Conservation (phyloP, 1,139 yeast genomes). For the Schizosaccharomyces versatilis region DNA sequence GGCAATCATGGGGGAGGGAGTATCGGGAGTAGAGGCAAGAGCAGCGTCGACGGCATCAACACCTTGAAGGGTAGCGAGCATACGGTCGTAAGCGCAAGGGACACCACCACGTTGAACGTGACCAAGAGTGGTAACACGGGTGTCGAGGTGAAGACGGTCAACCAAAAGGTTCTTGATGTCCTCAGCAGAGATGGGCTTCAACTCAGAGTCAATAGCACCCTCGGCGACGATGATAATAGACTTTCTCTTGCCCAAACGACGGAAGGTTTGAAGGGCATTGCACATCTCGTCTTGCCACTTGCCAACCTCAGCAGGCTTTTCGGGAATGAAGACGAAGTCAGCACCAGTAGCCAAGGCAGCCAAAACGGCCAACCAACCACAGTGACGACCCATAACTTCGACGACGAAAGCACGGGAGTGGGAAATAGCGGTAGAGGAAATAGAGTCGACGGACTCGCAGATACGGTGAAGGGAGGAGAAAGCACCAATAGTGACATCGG, state of each 20-base stretch:
- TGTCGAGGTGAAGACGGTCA: conserved; percentile 56
- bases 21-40: conserved; percentile 63
- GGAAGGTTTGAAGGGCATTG: conserved; percentile 31
- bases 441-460: conserved; percentile 80
- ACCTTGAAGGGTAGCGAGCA: conserved; percentile 85
- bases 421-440: conserved; percentile 90
- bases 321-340: conserved; percentile 83
- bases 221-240: conserved; percentile 92
- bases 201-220: conserved; percentile 75
- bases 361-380: conserved; percentile 96
- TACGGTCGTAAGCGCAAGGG: conserved; percentile 82
- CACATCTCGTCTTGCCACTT: conserved; percentile 50
- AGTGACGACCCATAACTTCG: conserved; percentile 97
- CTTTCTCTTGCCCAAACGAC: conserved; percentile 73
- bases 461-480: conserved; percentile 83
- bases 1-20: conserved; percentile 91
- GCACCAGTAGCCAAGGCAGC: conserved; percentile 93
- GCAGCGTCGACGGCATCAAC: conserved; percentile 93
- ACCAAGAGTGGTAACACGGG: conserved; percentile 84
- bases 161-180: conserved; percentile 64
- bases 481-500: conserved; percentile 93
- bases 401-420: conserved; percentile 94
- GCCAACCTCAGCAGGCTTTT: conserved; percentile 39
- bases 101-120: conserved; percentile 98
- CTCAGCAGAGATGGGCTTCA: conserved; percentile 58